phyloP scores from a whole-genome alignment of 2,329 filamentous ascomycete genomes.

The Chlorencoelia australis region DNA sequence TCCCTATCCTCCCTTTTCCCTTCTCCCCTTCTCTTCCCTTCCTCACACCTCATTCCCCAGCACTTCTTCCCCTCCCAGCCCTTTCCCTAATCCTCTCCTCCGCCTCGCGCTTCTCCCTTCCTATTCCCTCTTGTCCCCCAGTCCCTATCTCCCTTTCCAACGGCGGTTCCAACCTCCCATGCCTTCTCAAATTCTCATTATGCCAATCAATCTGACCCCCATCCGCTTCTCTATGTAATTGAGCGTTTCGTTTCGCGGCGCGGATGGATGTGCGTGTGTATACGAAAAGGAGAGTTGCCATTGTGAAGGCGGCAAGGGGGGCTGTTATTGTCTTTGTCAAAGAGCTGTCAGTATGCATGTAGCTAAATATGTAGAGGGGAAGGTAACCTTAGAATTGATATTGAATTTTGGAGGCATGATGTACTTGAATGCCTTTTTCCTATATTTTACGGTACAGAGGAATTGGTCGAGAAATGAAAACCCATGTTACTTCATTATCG shows the following conservation, averaged over 20 bases:
- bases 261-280: conserved; percentile 57
- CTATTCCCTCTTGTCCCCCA: conserved; percentile 10
- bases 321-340: conserved; percentile 31
- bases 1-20: conserved; percentile 1
- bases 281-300: conserved; percentile 41
- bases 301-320: conserved; percentile 42
- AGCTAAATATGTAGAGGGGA: too few relatives aligned
- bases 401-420: too few relatives aligned
- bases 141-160: conserved; percentile 19
- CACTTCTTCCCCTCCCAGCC: conserved; percentile 14
- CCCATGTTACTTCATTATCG: too few relatives aligned
- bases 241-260: conserved; percentile 55
- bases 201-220: conserved; percentile 44
- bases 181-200: conserved; percentile 42
- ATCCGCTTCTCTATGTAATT: conserved; percentile 46
- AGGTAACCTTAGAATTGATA: too few relatives aligned
- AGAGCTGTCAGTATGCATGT: too few relatives aligned
- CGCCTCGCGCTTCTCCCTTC: conserved; percentile 11
- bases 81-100: conserved; percentile 17
- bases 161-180: conserved; percentile 36
- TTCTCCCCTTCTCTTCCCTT: conserved; percentile 2
- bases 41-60: too few relatives aligned
- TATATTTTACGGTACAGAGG: too few relatives aligned
- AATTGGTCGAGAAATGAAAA: too few relatives aligned
- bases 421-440: too few relatives aligned